Evolutionary conservation across 495 filamentous ascomycete species (phyloP).

Genomic region (Aspergillus bridgeri): DNA sequence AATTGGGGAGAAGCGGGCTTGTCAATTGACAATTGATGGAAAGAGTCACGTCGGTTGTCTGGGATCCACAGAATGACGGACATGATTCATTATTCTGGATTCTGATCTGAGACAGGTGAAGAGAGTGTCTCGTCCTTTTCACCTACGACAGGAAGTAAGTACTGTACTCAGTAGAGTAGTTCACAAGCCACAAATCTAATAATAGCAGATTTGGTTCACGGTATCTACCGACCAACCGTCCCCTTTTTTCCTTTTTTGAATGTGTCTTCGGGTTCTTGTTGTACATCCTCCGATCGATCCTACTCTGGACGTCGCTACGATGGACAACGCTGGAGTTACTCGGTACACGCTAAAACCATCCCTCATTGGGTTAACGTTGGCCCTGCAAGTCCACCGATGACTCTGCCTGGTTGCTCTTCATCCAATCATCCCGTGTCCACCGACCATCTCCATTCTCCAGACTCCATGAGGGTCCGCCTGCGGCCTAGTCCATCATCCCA

Average conservation of each 20-base stretch:
- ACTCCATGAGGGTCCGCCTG: slow-evolving; percentile 1
- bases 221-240: neutral
- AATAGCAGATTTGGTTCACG: neutral
- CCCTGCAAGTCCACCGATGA: slow-evolving; percentile 2
- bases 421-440: slow-evolving; percentile 2
- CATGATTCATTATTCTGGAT: too few species aligned
- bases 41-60: too few species aligned
- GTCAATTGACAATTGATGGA: neutral
- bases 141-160: too few species aligned
- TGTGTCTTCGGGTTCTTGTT: neutral
- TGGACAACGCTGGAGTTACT: too few species aligned
- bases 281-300: too few species aligned
- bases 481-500: neutral
- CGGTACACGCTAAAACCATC: neutral
- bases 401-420: neutral
- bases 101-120: too few species aligned
- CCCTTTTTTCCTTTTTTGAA: neutral
- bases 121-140: neutral
- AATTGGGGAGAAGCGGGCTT: neutral
- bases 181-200: neutral
- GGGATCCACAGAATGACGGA: neutral
- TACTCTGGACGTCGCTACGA: too few species aligned
- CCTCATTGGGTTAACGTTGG: slow-evolving; percentile 3
- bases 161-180: too few species aligned
- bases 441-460: slow-evolving; percentile 4